Evolutionary conservation across 768 basidiomycete genomes (phyloP), one percentile per base, ranked within the genome.

Genomic region (Lentinus tigrinus): DNA sequence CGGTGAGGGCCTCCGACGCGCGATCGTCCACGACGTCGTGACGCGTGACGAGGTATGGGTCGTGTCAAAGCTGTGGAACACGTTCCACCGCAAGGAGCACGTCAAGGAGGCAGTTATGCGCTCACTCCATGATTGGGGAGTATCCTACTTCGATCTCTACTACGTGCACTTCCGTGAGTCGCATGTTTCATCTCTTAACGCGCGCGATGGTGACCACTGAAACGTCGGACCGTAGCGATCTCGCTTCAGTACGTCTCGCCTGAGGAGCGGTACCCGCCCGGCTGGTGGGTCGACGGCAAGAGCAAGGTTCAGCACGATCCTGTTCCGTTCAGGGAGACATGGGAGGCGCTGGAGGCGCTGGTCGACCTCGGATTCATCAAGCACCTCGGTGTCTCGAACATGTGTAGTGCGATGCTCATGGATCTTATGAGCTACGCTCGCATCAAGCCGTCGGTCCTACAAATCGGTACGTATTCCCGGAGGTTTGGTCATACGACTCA

Each of bases 341-440:
- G 76, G 76, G 66, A 69, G 36, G 77, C 73, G 10, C 74, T 79
- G 72, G 78, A 79, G 64, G 63, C 67, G 47, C 67, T 77, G 23
- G 68, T 72, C 24, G 71, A 72, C 47, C 66, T 65, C 17, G 75
- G 76, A 9, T 63, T 73, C 54, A 74, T 72, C 47, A 71, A 69
- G 58, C 72, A 74, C 62, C 74, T 79, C 59, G 78, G 76, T 37
- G 67, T 79, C 27, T 74, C 69, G 46, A 76, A 75, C 68, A 70
- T 73, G 67, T 46, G 63, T 47, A 69, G 72, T 44, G 63, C 62
- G 2, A 60, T 75, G 39, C 60, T 77, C 56, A 63, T 72, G 61
- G 76, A 77, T 64, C 56, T 77, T 40, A 66, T 73, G 58, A 72
- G 68, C 42, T 75, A 77, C 63, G 76, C 75, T 37, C 66, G 69